Evolutionary conservation across 192 early-diverging fungal species (phyloP), one percentile per base, ranked within the genome.

Genomic region (Coemansia pectinata): DNA sequence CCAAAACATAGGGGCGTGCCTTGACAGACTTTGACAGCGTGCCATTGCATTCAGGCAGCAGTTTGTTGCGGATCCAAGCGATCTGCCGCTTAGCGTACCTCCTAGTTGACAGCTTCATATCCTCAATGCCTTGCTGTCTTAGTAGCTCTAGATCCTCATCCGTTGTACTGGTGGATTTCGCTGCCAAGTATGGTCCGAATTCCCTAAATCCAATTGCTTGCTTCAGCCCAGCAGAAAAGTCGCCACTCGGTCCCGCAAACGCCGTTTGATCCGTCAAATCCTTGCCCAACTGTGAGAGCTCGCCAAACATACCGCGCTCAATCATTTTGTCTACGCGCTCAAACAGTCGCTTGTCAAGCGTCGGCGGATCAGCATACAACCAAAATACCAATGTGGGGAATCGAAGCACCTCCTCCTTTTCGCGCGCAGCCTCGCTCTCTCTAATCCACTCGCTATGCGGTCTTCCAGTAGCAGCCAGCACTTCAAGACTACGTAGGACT

Each of bases 251-350:
- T 15, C 58, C 65, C 36, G 39, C 50, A 7, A 57, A 31, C 1
- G 31, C 57, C 8, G 36, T 19, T 0, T 69, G 42, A 19, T 45
- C 60, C 10, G 23, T 11, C 44, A 65, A 25, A 58, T 81, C 75
- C 52, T 76, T 62, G 53, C 71, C 65, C 63, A 86, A 48, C 73
- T 67, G 38, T 15, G 41, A 66, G 11, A 87, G 72, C 85, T 87
- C 86, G 27, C 70, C 66, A 67, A 81, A 89, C 77, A 76, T 73
- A 45, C 84, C 90, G 63, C 72, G 86, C 45, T 72, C 78, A 44
- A 97, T 87, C 97, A 99, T 99, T n/a, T 79, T 84, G 67, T 92
- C 91, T 2, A 97, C 91, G 12, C 97, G 89, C 14, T 78, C 75
- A 69, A 97, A 93, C 10, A 99, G 79, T 36, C 97, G 87, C 61